phyloP scores from a whole-genome alignment of 495 filamentous ascomycete genomes.

The Aspergillus mulundensis region DNA sequence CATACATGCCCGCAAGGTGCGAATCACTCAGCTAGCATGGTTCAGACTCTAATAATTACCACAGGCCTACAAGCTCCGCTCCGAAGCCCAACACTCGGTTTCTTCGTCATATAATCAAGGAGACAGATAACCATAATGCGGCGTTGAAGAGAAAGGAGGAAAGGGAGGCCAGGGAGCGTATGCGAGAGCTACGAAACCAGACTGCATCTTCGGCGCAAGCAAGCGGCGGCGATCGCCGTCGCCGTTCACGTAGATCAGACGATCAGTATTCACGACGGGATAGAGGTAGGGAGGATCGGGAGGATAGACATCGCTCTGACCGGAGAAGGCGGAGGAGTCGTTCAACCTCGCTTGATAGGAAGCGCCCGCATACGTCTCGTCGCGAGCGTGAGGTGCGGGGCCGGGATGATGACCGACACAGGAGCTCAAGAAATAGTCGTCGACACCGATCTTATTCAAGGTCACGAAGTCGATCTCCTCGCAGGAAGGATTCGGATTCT shows the following conservation, averaged over 20 bases:
- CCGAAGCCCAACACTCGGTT: slow-evolving; percentile 92
- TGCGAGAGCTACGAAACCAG: slow-evolving; percentile 46
- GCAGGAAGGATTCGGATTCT: slow-evolving; percentile 18
- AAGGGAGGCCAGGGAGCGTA: slow-evolving; percentile 54
- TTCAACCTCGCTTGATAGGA: slow-evolving; percentile 26
- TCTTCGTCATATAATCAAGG: slow-evolving; percentile 79
- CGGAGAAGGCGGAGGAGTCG: slow-evolving; percentile 29
- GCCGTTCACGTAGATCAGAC: slow-evolving; percentile 10
- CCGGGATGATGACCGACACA: slow-evolving; percentile 16
- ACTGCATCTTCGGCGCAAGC: slow-evolving; percentile 28
- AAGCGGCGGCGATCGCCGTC: slow-evolving; percentile 17
- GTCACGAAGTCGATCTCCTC: slow-evolving; percentile 35
- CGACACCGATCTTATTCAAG: slow-evolving; percentile 29
- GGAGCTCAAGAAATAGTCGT: slow-evolving; percentile 20
- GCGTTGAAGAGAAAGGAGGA: slow-evolving; percentile 80
- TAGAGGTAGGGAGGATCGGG: slow-evolving; percentile 15
- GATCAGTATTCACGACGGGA: slow-evolving; percentile 15
- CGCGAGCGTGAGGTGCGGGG: slow-evolving; percentile 23
- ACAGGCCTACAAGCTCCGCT: slow-evolving; percentile 56
- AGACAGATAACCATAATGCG: slow-evolving; percentile 86
- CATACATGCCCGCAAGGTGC: slow-evolving; percentile 67
- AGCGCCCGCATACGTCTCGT: slow-evolving; percentile 28
- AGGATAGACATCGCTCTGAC: slow-evolving; percentile 21
- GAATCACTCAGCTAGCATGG: slow-evolving; percentile 15
- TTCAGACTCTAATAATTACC: not conserved